A percentile compares a stretch with the other conserved stretches of the same genome.
phyloP scores from a whole-genome alignment of 352 stramenopile species.

The Globisporangium paroecandrum region DNA sequence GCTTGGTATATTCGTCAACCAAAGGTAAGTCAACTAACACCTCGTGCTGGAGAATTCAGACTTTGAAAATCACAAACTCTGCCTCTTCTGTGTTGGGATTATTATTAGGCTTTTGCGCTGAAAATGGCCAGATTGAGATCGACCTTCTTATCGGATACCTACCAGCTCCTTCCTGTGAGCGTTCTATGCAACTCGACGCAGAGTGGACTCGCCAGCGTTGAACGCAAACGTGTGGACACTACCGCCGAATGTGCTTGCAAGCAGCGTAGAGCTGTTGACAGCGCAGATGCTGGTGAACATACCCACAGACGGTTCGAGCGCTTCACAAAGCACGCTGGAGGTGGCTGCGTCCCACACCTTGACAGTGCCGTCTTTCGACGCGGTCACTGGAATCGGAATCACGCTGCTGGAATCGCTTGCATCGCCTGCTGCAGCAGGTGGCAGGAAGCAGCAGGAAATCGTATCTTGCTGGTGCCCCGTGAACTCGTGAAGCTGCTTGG shows the following conservation, averaged over 20 bases:
- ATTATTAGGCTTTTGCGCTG: not conserved
- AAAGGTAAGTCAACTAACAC: slow-evolving; percentile 4
- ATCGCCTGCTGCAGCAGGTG: slow-evolving; percentile 6
- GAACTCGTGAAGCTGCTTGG: slow-evolving; percentile 54
- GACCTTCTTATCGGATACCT: not conserved
- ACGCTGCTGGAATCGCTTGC: not conserved
- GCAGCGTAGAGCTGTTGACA: slow-evolving; percentile 27
- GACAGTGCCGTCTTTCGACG: slow-evolving; percentile 77
- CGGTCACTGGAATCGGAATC: slow-evolving; percentile 45
- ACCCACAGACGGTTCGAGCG: slow-evolving; percentile 31
- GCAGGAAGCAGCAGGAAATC: slow-evolving; percentile 69
- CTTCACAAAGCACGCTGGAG: slow-evolving; percentile 34
- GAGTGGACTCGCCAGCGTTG: slow-evolving; percentile 13
- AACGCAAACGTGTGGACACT: slow-evolving; percentile 45
- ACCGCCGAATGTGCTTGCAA: slow-evolving; percentile 59
- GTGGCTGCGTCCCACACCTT: slow-evolving; percentile 60
- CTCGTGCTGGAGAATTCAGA: not conserved
- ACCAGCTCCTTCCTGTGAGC: not conserved
- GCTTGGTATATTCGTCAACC: slow-evolving; percentile 8
- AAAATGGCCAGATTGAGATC: slow-evolving; percentile 1
- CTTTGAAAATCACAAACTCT: not conserved
- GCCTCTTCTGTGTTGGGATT: not conserved
- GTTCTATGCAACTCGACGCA: slow-evolving; percentile 11
- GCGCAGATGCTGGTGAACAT: slow-evolving; percentile 71
- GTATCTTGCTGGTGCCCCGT: slow-evolving; percentile 73